Percentiles rank a stretch among this genome's conserved stretches.
Conservation (phyloP, 345 rosid species). For the Adansonia digitata region DNA sequence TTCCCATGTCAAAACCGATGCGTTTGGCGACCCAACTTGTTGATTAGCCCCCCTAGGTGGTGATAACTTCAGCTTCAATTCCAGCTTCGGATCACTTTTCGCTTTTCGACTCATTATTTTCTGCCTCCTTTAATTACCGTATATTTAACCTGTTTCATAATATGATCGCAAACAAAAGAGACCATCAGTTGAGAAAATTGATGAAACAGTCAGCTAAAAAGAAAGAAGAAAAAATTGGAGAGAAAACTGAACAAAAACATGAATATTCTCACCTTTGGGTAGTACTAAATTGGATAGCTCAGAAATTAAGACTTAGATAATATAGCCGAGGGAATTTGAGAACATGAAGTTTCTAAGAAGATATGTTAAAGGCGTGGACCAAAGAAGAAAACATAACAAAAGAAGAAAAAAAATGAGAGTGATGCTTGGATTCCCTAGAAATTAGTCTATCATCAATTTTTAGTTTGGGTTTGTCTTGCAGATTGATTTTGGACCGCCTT, state of each 20-base stretch:
- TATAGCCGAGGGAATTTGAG: not conserved
- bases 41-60: constrained; percentile 15
- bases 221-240: not conserved
- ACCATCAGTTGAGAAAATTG: not conserved
- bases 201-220: not conserved
- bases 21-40: not conserved
- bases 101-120: constrained; percentile 25
- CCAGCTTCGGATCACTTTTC: constrained; percentile 35
- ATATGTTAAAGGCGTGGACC: not conserved
- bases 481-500: not conserved
- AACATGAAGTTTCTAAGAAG: not conserved
- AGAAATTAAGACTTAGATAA: not conserved
- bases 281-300: not conserved
- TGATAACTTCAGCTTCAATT: constrained; percentile 44
- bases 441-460: no score
- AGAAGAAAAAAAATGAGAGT: not conserved
- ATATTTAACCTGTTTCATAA: not conserved
- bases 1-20: constrained; percentile 2
- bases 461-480: not conserved
- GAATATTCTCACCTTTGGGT: not conserved
- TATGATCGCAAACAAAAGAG: not conserved
- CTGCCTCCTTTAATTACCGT: not conserved
- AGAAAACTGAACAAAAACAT: not conserved
- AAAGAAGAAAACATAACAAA: not conserved
- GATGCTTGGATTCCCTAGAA: not conserved